Evolutionary conservation across 225 moss, liverwort and hornwort genomes (phyloP).

Genomic region (Rhytidiadelphus loreus): DNA sequence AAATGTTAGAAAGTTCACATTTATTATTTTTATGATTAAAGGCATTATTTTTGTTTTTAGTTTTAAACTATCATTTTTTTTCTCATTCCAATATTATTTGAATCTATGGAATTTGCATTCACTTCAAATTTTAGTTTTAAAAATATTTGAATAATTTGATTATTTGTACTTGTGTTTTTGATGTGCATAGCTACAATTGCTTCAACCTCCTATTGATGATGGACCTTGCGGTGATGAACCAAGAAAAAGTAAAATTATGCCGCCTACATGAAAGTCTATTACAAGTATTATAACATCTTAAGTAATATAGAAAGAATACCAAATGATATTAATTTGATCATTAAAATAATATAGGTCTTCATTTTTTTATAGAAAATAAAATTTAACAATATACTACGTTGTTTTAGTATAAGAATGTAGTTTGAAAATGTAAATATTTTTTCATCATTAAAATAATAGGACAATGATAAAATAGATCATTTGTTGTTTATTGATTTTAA

Average conservation of each 20-base stretch:
- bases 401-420: neutral
- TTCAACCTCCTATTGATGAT: conserved; percentile 18
- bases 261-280: neutral
- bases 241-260: neutral
- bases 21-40: no score
- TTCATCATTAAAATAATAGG: no score
- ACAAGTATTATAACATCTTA: neutral
- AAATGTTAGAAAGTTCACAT: neutral
- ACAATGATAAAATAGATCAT: fast-evolving
- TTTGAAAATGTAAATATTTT: neutral
- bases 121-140: no score
- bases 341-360: neutral
- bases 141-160: neutral
- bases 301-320: neutral
- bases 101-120: no score
- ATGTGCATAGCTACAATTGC: conserved; percentile 6
- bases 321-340: neutral
- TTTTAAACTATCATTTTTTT: fast-evolving
- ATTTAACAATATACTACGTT: no score
- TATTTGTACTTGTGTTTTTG: neutral
- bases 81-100: no score
- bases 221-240: neutral
- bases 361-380: no score
- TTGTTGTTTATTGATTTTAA: no score
- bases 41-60: no score